These are phyloP conservation scores for Collybiopsis confluens DNA, from an alignment of 768 basidiomycete species.

Conservation along the genomic window DNA sequence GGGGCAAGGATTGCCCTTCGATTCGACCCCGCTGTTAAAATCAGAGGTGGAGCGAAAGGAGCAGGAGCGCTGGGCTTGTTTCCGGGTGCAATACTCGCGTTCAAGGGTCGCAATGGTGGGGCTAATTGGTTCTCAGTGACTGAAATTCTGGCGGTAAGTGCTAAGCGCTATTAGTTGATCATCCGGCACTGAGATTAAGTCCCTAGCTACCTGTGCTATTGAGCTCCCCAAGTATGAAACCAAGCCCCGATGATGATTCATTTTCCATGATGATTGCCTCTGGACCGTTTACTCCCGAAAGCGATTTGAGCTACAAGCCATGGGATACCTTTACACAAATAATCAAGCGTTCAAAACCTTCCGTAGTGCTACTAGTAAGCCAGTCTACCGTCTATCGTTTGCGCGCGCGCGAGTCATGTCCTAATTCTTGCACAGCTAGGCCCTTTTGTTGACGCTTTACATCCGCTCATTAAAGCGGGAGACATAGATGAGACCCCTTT, in stretches of 20 bases:
- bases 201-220: constrained; percentile 60
- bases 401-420: not conserved
- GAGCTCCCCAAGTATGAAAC: constrained; percentile 33
- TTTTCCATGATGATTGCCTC: constrained; percentile 71
- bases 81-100: constrained; percentile 81
- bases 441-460: constrained; percentile 81
- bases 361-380: constrained; percentile 73
- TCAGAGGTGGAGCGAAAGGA: constrained; percentile 61
- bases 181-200: not conserved
- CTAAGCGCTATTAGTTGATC: not conserved
- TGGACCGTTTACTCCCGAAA: constrained; percentile 79
- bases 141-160: constrained; percentile 75
- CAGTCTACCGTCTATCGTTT: not conserved
- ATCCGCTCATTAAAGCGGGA: constrained; percentile 72
- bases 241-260: constrained; percentile 36
- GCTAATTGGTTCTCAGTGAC: constrained; percentile 82
- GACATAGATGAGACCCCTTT: constrained; percentile 61
- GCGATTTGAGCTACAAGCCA: constrained; percentile 71
- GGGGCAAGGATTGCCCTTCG: constrained; percentile 68
- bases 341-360: constrained; percentile 63
- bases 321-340: constrained; percentile 60
- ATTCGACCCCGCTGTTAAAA: constrained; percentile 60
- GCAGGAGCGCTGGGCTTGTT: constrained; percentile 71
- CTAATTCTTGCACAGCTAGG: constrained; percentile 55
- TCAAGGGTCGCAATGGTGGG: constrained; percentile 89